These are phyloP conservation scores for Dactylella cylindrospora DNA, from an alignment of 2,329 filamentous ascomycete species.

Conservation along the genomic window DNA sequence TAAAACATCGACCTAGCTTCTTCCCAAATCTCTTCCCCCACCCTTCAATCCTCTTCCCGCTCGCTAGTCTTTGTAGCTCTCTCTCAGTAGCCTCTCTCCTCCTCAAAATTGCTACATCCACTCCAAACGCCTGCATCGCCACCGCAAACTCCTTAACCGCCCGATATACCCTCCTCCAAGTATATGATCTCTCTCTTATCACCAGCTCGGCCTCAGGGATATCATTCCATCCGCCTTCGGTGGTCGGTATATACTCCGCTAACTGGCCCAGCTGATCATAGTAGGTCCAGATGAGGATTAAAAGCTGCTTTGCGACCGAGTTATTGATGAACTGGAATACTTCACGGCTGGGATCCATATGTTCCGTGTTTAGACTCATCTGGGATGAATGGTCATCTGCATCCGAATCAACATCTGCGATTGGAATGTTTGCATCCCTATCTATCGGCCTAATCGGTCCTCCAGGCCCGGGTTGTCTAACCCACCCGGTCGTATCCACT, in stretches of 20 bases:
- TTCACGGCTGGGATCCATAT: neutral
- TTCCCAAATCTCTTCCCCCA: neutral
- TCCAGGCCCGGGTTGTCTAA: neutral
- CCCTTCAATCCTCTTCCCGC: slow-evolving; percentile 11
- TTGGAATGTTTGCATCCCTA: neutral
- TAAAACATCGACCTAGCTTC: slow-evolving; percentile 9
- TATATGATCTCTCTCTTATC: no score
- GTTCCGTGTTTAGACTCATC: neutral
- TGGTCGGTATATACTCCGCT: neutral
- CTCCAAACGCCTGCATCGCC: slow-evolving; percentile 10
- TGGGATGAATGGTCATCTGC: neutral
- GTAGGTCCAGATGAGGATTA: neutral
- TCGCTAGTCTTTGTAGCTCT: slow-evolving; percentile 2
- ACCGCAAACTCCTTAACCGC: slow-evolving; percentile 6
- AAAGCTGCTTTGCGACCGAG: slow-evolving; percentile 1
- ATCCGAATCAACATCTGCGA: neutral
- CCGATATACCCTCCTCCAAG: slow-evolving; percentile 9
- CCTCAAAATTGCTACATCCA: slow-evolving; percentile 9
- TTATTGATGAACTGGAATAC: slow-evolving; percentile 15
- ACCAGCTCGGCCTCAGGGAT: no score
- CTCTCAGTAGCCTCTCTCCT: neutral
- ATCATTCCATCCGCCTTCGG: no score
- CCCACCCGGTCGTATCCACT: slow-evolving; percentile 4
- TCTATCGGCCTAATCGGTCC: no score
- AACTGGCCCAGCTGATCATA: slow-evolving; percentile 12